Evolutionary conservation across 2,329 filamentous ascomycete species (phyloP).

Genomic region (Paraconiothyrium sp.): DNA sequence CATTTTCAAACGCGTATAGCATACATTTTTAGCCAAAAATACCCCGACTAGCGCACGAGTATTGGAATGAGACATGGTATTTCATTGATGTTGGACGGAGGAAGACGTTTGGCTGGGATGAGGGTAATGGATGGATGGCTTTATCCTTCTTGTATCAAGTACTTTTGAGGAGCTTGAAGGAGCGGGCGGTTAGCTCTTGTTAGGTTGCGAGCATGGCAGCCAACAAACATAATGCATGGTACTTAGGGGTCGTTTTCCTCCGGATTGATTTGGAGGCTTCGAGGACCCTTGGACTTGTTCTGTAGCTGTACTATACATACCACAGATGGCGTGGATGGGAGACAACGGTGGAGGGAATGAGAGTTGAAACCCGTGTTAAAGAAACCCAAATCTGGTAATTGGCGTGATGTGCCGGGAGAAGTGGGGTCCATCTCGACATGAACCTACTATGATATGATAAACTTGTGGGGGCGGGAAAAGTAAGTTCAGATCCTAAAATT

Average conservation of each 20-base stretch:
- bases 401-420: too few species aligned
- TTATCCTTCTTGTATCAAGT: slow-evolving; percentile 27
- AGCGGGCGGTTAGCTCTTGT: neutral
- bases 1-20: slow-evolving; percentile 10
- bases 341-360: neutral
- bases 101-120: neutral
- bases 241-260: slow-evolving; percentile 10
- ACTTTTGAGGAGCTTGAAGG: neutral
- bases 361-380: neutral
- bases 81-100: neutral
- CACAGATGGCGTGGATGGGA: neutral
- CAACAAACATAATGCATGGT: slow-evolving; percentile 19
- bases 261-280: neutral
- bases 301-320: slow-evolving; percentile 22
- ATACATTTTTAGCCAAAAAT: slow-evolving; percentile 18
- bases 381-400: too few species aligned
- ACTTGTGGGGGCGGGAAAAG: too few species aligned
- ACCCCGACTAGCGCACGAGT: slow-evolving; percentile 21
- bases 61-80: slow-evolving; percentile 15
- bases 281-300: slow-evolving; percentile 7
- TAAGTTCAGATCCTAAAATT: too few species aligned
- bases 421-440: too few species aligned
- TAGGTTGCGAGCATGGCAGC: neutral
- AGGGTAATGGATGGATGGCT: slow-evolving; percentile 10
- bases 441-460: too few species aligned